Percentiles rank a stretch among this genome's conserved stretches.
Conservation (phyloP, 2,329 filamentous ascomycete genomes). For the Pseudocercospora macadamiae region DNA sequence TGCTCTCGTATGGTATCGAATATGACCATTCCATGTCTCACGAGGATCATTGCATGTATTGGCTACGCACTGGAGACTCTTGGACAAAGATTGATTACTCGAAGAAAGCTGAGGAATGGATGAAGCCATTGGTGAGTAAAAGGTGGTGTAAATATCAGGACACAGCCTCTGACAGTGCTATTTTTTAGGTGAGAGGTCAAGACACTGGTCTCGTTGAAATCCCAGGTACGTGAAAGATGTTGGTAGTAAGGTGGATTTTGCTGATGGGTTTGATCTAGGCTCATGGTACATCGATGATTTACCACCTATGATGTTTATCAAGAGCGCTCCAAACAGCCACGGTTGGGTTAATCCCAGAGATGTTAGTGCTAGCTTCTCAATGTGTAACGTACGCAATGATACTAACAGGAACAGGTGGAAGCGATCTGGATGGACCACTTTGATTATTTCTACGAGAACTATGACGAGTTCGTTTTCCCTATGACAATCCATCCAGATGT, state of each 20-base stretch:
- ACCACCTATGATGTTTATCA: conserved; percentile 70
- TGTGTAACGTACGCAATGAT: no score
- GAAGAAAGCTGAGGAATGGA: conserved; percentile 64
- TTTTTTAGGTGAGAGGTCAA: no score
- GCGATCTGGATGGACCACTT: conserved; percentile 68
- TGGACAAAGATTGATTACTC: conserved; percentile 70
- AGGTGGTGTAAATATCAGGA: no score
- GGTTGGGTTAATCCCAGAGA: conserved; percentile 59
- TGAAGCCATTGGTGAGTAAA: conserved; percentile 65
- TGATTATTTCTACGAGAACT: conserved; percentile 74
- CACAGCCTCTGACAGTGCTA: no score
- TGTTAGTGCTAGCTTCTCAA: no score
- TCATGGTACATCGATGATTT: conserved; percentile 48
- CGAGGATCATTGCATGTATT: conserved; percentile 66
- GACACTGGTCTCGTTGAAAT: no score
- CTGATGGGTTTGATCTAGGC: not conserved
- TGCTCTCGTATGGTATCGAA: conserved; percentile 67
- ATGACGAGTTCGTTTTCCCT: conserved; percentile 75
- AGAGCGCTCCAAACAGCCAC: conserved; percentile 63
- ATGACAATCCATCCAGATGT: conserved; percentile 73
- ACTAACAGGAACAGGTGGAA: conserved; percentile 40
- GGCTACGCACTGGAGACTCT: conserved; percentile 61
- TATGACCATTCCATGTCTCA: conserved; percentile 70
- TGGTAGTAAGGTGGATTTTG: conserved; percentile 52
- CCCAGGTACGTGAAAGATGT: conserved; percentile 46